Base-by-base conservation (phyloP, 768 basidiomycete species). In the Neoboletus brunneissimus region DNA sequence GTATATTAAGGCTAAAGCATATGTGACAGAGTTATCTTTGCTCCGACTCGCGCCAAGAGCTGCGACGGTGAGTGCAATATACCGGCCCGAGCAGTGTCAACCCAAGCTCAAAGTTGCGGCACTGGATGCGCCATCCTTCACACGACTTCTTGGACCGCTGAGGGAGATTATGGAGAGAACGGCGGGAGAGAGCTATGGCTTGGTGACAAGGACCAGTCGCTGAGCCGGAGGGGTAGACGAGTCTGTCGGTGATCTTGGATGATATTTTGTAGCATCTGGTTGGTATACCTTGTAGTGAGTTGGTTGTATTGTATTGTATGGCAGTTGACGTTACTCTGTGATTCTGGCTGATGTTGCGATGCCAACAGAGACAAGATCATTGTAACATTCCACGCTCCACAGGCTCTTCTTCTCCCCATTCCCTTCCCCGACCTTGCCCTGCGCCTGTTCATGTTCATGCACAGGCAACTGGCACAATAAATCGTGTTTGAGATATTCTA, bases 131-230 rank as follows among this genome's bases (percentile, higher is more conserved):
- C 83, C 90, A 56, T 89, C 95, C 20, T 99, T 99, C 68, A 97
- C 94, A 13, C 86, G 96, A 40, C 76, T 99, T 42, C 83, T 99
- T 32, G 96, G 96, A 5, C 94, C 94, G 22, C 76, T 96, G 60
- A 85, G 91, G 57, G 94, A 95, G 71, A 87, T 94, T 68, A 93
- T 95, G 91, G 91, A 93, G 67, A 83, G 92, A 62, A 84, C 87
- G 66, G 88, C 91, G n/a, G 89, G 87, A 22, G 87, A 89, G 67
- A 79, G 77, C 48, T 91, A 91, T 69, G 80, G 79, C 3, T 57
- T 69, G 53, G 65, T 55, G 65, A 54, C 69, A 43, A 60, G 70
- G 48, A 54, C 73, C 25, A 70, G 72, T 60, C 75, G 74, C 43
- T 76, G 58, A 70, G 25, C 51, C 27, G 6, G 35, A 49, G 6